Base-by-base conservation (phyloP, 495 filamentous ascomycete species). In the Lichina pygmaea region DNA sequence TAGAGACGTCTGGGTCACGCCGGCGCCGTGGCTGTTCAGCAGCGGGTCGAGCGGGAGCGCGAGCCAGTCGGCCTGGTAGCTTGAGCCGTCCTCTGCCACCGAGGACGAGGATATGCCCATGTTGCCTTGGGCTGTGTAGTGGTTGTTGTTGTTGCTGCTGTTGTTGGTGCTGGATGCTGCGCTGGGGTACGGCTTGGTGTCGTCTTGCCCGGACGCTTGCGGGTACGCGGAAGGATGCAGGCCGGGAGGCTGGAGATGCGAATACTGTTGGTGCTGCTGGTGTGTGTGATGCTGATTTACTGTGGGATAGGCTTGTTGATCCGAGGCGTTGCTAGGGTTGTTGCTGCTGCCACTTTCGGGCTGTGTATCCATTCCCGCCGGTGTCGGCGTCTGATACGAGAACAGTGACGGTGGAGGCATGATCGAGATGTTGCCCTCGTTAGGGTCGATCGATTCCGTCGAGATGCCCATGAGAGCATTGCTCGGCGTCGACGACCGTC, bases 31-130 rank as follows among this genome's bases (percentile, higher is more conserved):
- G n/a, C 31, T n/a, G 8, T 57, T 55, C 2, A 65, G 51, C 34
- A 67, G 52, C 8, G 59, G 59, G 44, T 68, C 58, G 24, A 68
- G 58, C 3, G 64, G 57, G 13, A 68, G 53, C 6, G 65, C 57
- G 13, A 68, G 50, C 65, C 65, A 68, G 49, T 68, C 65, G 39
- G 55, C 52, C n/a, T 36, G 31, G 42, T 45, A 50, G 11, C 38
- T 33, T 36, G 24, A 24, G 15, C 24, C 16, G 24, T 36, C 32
- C 17, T 38, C 38, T 46, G 16, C 40, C 45, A 41, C 33, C 32
- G 36, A 39, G 11, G 36, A 39, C 36, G 36, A 39, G 11, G 11
- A 39, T 39, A 39, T 48, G 31, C 33, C 30, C 11, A 50, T 48
- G 43, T 47, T 46, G 34, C 6, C 42, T 41, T 40, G 48, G 15